Evolutionary conservation across 169 alveolate species (phyloP), one percentile per base, ranked within the genome.

Genomic region (Plasmodium relictum): DNA sequence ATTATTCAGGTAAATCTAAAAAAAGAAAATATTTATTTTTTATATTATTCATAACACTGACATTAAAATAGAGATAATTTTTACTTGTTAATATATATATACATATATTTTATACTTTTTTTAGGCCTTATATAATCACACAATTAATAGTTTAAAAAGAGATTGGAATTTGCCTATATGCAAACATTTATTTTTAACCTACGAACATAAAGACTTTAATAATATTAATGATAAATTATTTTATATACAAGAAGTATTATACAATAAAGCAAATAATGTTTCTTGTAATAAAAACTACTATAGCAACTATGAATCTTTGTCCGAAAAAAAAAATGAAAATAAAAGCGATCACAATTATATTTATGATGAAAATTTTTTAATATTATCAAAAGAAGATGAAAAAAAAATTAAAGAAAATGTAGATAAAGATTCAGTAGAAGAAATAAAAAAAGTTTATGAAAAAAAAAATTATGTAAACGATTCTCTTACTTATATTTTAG

Each of bases 41-140:
- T 31, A n/a, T 10, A 10, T 16, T 16, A 37, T 24, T 18, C 24
- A 31, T 31, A 3, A 2, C 5, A n/a, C 4, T 12, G 4, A n/a
- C 5, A 1, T 18, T 16, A 1, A 18, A 14, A 44, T 62, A 16
- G 5, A 9, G 18, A 5, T 62, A 16, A 39, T 8, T 18, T 62
- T 10, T 62, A 16, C 10, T 1, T 22, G 62, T 44, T 24, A 39
- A 14, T 8, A 65, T 12, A 65, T 45, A 8, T 44, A 45, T n/a
- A 12, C 42, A 0, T 18, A 31, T 61, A 56, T 50, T 41, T 4
- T 44, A 18, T 12, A 14, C 24, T 26, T 54, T 31, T 16, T 48
- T 37, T 52, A 86, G 92, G 92, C 92, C 65, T 65, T 86, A 2
- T 86, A 71, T 58, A 86, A 86, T 44, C 92, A 86, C 74, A 86